Conservation (phyloP, 352 stramenopile species). For the Albugo candida region DNA sequence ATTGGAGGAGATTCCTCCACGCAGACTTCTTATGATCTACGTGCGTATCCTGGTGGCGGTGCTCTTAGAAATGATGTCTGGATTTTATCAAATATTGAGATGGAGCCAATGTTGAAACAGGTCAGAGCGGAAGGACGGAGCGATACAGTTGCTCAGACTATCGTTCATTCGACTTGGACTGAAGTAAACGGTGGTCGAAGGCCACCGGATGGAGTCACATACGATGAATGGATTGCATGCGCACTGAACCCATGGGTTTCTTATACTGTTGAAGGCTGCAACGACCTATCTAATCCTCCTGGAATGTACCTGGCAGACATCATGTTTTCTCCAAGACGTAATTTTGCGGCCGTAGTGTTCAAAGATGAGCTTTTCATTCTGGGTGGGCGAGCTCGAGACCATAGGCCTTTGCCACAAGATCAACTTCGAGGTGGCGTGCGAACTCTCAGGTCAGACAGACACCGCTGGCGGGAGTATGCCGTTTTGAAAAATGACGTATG, state of each 20-base stretch:
- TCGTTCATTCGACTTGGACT: conserved; percentile 45
- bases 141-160: conserved; percentile 37
- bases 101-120: conserved; percentile 29
- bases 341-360: conserved; percentile 40
- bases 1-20: conserved; percentile 48
- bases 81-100: conserved; percentile 35
- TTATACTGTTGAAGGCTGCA: conserved; percentile 21
- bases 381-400: conserved; percentile 34
- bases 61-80: conserved; percentile 52
- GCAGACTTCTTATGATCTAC: conserved; percentile 39
- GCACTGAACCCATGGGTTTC: conserved; percentile 29
- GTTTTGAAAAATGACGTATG: conserved; percentile 70
- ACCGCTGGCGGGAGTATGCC: conserved; percentile 34
- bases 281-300: conserved; percentile 32
- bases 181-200: conserved; percentile 52
- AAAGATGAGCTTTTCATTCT: conserved; percentile 40
- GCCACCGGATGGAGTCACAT: conserved; percentile 32
- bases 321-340: conserved; percentile 54
- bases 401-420: conserved; percentile 28
- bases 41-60: conserved; percentile 45
- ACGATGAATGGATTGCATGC: conserved; percentile 45
- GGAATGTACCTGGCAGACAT: conserved; percentile 50
- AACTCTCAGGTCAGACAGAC: conserved; percentile 14
- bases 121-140: conserved; percentile 51
- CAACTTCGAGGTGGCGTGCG: conserved; percentile 15